Conservation (phyloP, 371 early-diverging fungal genomes). For the Mortierella sp. region DNA sequence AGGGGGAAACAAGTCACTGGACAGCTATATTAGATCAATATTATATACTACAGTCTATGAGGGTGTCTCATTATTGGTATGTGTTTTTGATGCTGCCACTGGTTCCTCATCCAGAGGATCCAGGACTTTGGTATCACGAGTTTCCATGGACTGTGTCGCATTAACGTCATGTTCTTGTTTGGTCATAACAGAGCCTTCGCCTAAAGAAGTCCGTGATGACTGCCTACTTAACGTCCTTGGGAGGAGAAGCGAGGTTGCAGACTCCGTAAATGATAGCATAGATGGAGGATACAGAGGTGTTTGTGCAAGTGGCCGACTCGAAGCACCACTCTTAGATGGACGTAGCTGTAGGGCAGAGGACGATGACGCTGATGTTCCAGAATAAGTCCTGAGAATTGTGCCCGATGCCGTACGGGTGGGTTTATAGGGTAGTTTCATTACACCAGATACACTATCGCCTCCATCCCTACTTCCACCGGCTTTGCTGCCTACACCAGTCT, state of each 20-base stretch:
- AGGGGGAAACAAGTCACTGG: too few species aligned
- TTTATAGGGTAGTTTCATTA: conserved; percentile 9
- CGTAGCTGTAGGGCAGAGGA: conserved; percentile 13
- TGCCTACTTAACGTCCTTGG: conserved; percentile 25
- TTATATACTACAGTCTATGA: background rate
- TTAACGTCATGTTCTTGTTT: background rate
- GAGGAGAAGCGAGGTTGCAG: conserved; percentile 27
- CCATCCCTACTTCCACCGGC: background rate
- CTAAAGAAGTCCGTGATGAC: conserved; percentile 7
- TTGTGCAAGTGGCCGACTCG: conserved; percentile 43
- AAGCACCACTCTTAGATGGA: conserved; percentile 25
- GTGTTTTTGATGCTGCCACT: background rate
- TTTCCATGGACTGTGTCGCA: background rate
- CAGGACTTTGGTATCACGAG: background rate
- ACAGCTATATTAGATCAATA: background rate
- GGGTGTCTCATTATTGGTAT: background rate
- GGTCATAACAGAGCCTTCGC: background rate
- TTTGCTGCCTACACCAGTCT: background rate
- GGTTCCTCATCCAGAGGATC: conserved; percentile 10
- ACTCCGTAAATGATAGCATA: conserved; percentile 32
- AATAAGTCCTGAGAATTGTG: conserved; percentile 20
- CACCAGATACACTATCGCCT: background rate
- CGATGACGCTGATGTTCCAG: conserved; percentile 25
- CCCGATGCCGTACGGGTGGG: conserved; percentile 9
- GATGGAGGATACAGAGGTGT: conserved; percentile 44